These are phyloP conservation scores for Apiospora arundinis DNA, from an alignment of 2,329 filamentous ascomycete genomes.

Conservation along the genomic window DNA sequence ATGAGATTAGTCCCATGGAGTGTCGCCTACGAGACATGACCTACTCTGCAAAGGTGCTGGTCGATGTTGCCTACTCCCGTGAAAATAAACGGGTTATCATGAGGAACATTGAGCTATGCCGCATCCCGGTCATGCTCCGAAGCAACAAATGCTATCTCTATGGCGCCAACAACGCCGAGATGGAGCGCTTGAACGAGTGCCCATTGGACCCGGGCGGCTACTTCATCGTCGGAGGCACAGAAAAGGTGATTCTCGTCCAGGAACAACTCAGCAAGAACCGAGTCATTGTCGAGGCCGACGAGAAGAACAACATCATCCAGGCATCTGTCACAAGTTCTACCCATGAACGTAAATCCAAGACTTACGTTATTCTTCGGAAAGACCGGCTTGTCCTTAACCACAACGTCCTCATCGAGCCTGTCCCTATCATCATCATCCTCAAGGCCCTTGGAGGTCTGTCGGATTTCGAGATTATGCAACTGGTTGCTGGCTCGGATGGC, in stretches of 20 bases:
- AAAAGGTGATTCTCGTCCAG: constrained; percentile 98
- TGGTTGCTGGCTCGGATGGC: constrained; percentile 86
- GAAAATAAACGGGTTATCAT: constrained; percentile 78
- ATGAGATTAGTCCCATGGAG: constrained; percentile 90
- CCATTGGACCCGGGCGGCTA: constrained; percentile 96
- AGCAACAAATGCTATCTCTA: constrained; percentile 91
- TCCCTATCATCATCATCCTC: constrained; percentile 93
- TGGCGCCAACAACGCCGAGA: constrained; percentile 83
- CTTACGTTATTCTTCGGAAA: constrained; percentile 93
- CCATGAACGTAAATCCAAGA: constrained; percentile 97
- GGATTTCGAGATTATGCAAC: constrained; percentile 91
- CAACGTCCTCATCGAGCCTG: constrained; percentile 89
- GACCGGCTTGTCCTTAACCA: constrained; percentile 88
- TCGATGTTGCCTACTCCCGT: constrained; percentile 89
- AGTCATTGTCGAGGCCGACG: constrained; percentile 92
- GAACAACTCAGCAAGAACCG: constrained; percentile 99
- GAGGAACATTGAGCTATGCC: constrained; percentile 80
- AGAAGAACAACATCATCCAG: constrained; percentile 91
- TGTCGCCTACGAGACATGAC: constrained; percentile 96
- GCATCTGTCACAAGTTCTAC: constrained; percentile 98
- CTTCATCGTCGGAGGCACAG: constrained; percentile 96
- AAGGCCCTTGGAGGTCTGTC: constrained; percentile 94
- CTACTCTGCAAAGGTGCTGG: constrained; percentile 93
- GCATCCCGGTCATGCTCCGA: constrained; percentile 95
- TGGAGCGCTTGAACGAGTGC: constrained; percentile 94